phyloP scores from a whole-genome alignment of 2,329 filamentous ascomycete species.

The Scedosporium dehoogii region DNA sequence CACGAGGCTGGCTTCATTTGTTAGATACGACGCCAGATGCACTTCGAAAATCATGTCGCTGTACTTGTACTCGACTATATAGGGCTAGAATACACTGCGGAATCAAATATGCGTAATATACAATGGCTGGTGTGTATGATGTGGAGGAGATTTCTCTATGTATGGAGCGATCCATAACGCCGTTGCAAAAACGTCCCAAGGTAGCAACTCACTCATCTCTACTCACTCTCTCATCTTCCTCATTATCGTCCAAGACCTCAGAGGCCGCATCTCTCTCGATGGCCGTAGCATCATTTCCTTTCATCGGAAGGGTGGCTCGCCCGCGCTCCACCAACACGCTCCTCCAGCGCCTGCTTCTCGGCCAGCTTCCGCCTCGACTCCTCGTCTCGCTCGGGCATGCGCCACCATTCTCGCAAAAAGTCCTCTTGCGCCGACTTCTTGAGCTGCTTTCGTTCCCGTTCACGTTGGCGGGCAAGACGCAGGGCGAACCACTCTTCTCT shows the following conservation, averaged over 20 bases:
- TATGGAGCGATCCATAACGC: constrained; percentile 3
- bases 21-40: too few relatives aligned
- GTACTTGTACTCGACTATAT: neutral
- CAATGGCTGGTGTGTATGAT: constrained; percentile 2
- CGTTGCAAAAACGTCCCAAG: neutral
- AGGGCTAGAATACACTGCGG: neutral
- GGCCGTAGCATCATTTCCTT: neutral
- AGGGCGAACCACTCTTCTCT: constrained; percentile 87
- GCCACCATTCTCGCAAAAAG: constrained; percentile 60
- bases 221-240: neutral
- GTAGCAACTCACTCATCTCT: neutral
- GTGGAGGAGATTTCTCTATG: neutral
- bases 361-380: constrained; percentile 39
- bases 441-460: constrained; percentile 53
- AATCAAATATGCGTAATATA: constrained; percentile 1
- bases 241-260: neutral
- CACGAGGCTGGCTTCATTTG: too few relatives aligned
- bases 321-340: constrained; percentile 44
- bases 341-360: constrained; percentile 37
- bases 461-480: constrained; percentile 58
- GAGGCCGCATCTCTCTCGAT: neutral
- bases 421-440: constrained; percentile 51
- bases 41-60: too few relatives aligned
- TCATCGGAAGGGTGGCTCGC: constrained; percentile 17
- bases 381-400: constrained; percentile 46